Base-by-base conservation (phyloP, 1,284 basidiomycete species). In the Exobasidium rhododendri region DNA sequence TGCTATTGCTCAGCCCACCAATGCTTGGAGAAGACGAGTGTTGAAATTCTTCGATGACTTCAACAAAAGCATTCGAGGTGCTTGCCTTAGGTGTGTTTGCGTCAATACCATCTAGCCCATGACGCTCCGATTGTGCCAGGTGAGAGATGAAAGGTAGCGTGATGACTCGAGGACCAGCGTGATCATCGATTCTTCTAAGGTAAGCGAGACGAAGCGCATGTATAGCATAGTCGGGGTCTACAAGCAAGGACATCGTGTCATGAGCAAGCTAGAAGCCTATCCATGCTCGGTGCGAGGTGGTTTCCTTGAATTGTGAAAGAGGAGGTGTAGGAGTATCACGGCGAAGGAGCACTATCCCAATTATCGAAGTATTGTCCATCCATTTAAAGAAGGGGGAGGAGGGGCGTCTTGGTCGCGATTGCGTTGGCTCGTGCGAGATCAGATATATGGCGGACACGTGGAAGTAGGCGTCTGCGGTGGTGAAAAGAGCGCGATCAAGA, bases 151-250 rank as follows among this genome's bases (percentile, higher is more conserved):
- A 63, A 1, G 73, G 70, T 24, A 73, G 67, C 20, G 70, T 68
- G 60, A 76, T 69, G 58, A 76, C 54, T 26, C 65, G 65, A 11
- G 72, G 67, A 2, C 72, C 74, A 32, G 68, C 61, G 44, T 68
- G 69, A 40, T 76, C 74, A 32, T 74, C 72, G 31, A 76, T 68
- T n/a, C 67, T 59, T 29, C 70, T 64, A 30, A 76, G 62, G 35
- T 76, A 76, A 14, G 71, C 68, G 1, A 76, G 67, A 11, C 74
- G 56, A 22, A 76, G 63, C 24, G 70, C 66, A 56, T 73, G 69
- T 20, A 74, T 73, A 14, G 71, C 53, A 32, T 71, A 69, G 58
- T 55, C 52, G 14, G n/a, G n/a, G 35, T 55, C 52, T 4, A 31
- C 30, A 4, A 55, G 30, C 4, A 55, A 29, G 4, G 52, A 55